Conservation (phyloP, 2,329 filamentous ascomycete genomes). For the Zalaria obscura region DNA sequence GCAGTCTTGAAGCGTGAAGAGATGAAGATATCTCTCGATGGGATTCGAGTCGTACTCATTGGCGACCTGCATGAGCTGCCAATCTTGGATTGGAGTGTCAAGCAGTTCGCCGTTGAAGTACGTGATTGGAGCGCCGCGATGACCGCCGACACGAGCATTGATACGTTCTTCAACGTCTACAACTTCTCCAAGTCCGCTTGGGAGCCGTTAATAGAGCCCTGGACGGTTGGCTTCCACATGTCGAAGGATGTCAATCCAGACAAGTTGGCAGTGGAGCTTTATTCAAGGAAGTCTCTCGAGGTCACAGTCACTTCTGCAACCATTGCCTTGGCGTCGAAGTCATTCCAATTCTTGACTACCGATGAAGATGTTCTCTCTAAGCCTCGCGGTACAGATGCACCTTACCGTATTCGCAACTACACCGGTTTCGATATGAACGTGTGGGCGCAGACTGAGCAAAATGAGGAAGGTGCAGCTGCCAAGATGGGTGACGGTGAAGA, state of each 20-base stretch:
- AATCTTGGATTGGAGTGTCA: conserved; percentile 84
- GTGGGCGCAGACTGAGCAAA: conserved; percentile 63
- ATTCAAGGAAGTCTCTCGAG: conserved; percentile 82
- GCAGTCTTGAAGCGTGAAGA: conserved; percentile 57
- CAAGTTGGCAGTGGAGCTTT: conserved; percentile 67
- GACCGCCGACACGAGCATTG: conserved; percentile 77
- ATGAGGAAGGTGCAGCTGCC: conserved; percentile 55
- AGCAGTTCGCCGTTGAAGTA: conserved; percentile 71
- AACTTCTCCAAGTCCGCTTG: conserved; percentile 98
- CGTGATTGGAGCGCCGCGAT: conserved; percentile 84
- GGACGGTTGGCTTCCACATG: conserved; percentile 86
- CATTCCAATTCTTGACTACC: conserved; percentile 73
- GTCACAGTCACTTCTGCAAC: conserved; percentile 85
- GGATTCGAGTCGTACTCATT: conserved; percentile 83
- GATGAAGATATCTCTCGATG: conserved; percentile 72
- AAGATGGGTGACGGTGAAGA: conserved; percentile 82
- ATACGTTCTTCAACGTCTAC: conserved; percentile 92
- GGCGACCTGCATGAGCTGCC: conserved; percentile 93
- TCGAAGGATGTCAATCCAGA: conserved; percentile 64
- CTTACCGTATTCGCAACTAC: conserved; percentile 88
- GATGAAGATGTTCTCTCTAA: conserved; percentile 90
- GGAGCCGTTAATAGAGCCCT: conserved; percentile 93
- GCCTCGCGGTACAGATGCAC: conserved; percentile 77
- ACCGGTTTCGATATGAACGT: conserved; percentile 84
- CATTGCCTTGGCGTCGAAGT: conserved; percentile 86